Evolutionary conservation across 139 green algal species (phyloP).

Genomic region (Chlorella ohadii): DNA sequence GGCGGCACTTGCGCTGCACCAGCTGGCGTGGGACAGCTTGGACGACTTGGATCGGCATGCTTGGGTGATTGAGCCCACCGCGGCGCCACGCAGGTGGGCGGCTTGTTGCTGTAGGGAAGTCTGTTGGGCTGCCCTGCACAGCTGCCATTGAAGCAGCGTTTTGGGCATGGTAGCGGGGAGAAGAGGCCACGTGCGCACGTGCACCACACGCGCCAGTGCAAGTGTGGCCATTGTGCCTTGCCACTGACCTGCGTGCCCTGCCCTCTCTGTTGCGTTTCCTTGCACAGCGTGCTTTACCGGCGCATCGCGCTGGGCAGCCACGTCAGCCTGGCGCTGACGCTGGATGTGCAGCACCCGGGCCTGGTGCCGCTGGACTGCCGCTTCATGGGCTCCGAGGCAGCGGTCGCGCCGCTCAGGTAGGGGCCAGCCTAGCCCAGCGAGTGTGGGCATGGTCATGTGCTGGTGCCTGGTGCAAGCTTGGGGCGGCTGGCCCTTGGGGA

Average conservation of each 20-base stretch:
- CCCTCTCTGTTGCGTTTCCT: too few species aligned
- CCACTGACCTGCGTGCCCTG: too few species aligned
- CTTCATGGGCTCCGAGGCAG: conserved; percentile 37
- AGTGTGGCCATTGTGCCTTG: too few species aligned
- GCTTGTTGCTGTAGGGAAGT: neutral
- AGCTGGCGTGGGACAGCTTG: conserved; percentile 38
- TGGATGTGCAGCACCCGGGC: conserved; percentile 16
- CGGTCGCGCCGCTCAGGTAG: conserved; percentile 35
- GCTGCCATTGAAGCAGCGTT: neutral
- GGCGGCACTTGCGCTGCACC: conserved; percentile 16
- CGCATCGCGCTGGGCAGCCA: conserved; percentile 37
- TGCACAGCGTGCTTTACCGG: conserved; percentile 20
- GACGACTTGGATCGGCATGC: conserved; percentile 34
- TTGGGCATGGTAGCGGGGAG: neutral
- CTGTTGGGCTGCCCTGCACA: neutral
- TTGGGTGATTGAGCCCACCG: conserved; percentile 43
- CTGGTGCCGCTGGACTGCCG: conserved; percentile 22
- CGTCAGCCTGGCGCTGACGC: conserved; percentile 28
- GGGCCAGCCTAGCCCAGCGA: too few species aligned
- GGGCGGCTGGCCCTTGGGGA: too few species aligned
- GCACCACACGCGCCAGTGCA: neutral
- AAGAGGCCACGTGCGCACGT: neutral
- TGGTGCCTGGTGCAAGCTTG: too few species aligned
- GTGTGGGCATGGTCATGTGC: too few species aligned
- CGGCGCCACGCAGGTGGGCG: conserved; percentile 11